A percentile compares a stretch with the other conserved stretches of the same genome.
Conservation (phyloP, 2,329 filamentous ascomycete genomes). For the Ceratocystiopsis sp. region DNA sequence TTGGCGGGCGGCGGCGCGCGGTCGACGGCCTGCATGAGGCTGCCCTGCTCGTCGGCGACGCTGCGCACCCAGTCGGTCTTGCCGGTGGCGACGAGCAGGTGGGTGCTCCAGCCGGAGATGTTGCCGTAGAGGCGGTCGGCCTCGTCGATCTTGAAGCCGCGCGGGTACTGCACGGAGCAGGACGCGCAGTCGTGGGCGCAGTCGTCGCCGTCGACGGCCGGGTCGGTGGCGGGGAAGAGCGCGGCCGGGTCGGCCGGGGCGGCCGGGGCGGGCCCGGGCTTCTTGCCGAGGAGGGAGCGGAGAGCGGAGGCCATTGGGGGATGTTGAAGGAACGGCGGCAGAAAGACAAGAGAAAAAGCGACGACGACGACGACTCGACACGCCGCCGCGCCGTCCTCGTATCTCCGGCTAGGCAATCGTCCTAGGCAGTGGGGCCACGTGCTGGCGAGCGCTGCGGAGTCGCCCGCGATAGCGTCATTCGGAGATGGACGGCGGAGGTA, state of each 20-base stretch:
- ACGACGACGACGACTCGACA: too few relatives aligned
- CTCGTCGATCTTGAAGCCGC: slow-evolving; percentile 55
- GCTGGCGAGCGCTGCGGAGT: too few relatives aligned
- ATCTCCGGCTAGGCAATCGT: too few relatives aligned
- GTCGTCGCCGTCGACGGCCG: slow-evolving; percentile 70
- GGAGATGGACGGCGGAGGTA: too few relatives aligned
- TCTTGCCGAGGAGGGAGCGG: too few relatives aligned
- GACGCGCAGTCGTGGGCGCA: slow-evolving; percentile 74
- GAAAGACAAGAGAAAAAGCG: background rate
- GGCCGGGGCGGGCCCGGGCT: too few relatives aligned
- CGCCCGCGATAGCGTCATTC: too few relatives aligned
- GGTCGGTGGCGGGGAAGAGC: slow-evolving; percentile 60
- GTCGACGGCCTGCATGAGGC: slow-evolving; percentile 61
- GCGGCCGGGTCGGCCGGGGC: slow-evolving; percentile 10
- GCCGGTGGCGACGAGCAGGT: slow-evolving; percentile 83
- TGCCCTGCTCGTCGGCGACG: slow-evolving; percentile 74
- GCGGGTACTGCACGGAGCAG: slow-evolving; percentile 65
- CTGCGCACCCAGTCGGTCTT: slow-evolving; percentile 90
- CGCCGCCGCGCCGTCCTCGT: too few relatives aligned
- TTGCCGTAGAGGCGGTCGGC: slow-evolving; percentile 67
- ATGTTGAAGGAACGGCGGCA: background rate
- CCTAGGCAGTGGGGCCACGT: too few relatives aligned
- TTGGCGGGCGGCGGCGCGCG: slow-evolving; percentile 42
- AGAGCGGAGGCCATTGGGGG: too few relatives aligned
- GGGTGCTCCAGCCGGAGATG: slow-evolving; percentile 75